Percentiles rank a stretch among this genome's conserved stretches.
These are phyloP conservation scores for Wallemia ichthyophaga DNA, from an alignment of 1,284 basidiomycete genomes.

Conservation along the genomic window DNA sequence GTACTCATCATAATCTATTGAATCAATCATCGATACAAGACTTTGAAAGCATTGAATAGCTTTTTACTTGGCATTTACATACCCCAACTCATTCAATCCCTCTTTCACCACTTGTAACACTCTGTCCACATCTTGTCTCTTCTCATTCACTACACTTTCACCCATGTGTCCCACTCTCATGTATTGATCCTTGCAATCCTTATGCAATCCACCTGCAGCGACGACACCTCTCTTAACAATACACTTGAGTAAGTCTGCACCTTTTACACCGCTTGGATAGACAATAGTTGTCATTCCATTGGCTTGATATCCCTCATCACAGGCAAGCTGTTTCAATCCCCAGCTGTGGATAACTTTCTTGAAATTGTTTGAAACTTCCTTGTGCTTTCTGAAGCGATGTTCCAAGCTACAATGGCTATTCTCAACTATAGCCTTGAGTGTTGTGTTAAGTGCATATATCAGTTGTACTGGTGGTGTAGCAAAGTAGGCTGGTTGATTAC, in stretches of 20 bases:
- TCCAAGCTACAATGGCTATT: slow-evolving; percentile 30
- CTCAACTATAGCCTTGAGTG: slow-evolving; percentile 38
- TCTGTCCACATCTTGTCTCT: slow-evolving; percentile 41
- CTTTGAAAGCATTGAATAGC: neutral
- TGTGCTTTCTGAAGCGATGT: slow-evolving; percentile 51
- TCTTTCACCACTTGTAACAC: slow-evolving; percentile 36
- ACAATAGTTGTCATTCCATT: slow-evolving; percentile 73
- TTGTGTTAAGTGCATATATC: slow-evolving; percentile 60
- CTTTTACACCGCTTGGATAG: slow-evolving; percentile 42
- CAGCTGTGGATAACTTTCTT: slow-evolving; percentile 37
- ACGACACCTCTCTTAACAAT: slow-evolving; percentile 40
- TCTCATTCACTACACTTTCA: slow-evolving; percentile 35
- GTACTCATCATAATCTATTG: neutral
- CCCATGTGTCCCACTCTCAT: slow-evolving; percentile 48
- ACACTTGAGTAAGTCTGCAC: slow-evolving; percentile 40
- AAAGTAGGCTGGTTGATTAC: slow-evolving; percentile 46
- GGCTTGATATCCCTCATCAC: slow-evolving; percentile 32
- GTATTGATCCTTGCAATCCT: slow-evolving; percentile 44
- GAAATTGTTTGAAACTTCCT: slow-evolving; percentile 36
- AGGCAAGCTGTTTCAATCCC: slow-evolving; percentile 42
- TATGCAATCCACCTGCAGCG: slow-evolving; percentile 67
- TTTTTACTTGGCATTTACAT: slow-evolving; percentile 5
- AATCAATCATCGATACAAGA: neutral
- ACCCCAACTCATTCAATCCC: slow-evolving; percentile 19
- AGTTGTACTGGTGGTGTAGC: slow-evolving; percentile 40